Conservation (phyloP, 1,139 yeast species). For the Diutina neorugosa region DNA sequence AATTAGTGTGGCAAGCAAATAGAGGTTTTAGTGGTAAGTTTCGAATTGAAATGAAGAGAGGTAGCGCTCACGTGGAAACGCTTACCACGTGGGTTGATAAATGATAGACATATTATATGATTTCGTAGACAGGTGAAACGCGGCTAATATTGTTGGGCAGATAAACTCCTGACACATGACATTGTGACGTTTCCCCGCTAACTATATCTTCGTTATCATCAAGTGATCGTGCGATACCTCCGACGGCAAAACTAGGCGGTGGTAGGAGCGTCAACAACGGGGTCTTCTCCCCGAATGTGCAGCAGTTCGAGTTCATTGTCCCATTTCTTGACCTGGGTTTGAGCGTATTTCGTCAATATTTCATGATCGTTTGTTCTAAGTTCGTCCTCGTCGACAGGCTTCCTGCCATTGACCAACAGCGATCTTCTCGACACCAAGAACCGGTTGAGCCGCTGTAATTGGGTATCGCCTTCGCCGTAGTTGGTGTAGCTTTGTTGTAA, state of each 20-base stretch:
- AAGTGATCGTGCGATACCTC: background rate
- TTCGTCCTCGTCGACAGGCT: slow-evolving; percentile 10
- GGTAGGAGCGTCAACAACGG: background rate
- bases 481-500: slow-evolving; percentile 37
- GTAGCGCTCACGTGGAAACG: background rate
- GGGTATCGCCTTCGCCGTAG: slow-evolving; percentile 39
- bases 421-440: slow-evolving; percentile 50
- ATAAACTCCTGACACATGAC: background rate
- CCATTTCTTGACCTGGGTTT: slow-evolving; percentile 12
- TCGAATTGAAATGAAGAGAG: background rate
- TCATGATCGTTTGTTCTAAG: slow-evolving; percentile 15
- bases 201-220: background rate
- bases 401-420: slow-evolving; percentile 13
- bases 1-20: background rate
- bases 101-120: background rate
- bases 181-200: background rate
- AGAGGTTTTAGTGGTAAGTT: too few relatives aligned
- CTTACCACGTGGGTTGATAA: background rate
- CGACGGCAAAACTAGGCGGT: background rate
- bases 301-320: background rate
- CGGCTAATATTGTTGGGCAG: background rate
- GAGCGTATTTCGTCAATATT: slow-evolving; percentile 23
- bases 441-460: slow-evolving; percentile 39
- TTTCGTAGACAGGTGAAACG: background rate
- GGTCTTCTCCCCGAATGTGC: background rate